Evolutionary conservation across 257 asterid genomes (phyloP).

Genomic region (Mentha longifolia): DNA sequence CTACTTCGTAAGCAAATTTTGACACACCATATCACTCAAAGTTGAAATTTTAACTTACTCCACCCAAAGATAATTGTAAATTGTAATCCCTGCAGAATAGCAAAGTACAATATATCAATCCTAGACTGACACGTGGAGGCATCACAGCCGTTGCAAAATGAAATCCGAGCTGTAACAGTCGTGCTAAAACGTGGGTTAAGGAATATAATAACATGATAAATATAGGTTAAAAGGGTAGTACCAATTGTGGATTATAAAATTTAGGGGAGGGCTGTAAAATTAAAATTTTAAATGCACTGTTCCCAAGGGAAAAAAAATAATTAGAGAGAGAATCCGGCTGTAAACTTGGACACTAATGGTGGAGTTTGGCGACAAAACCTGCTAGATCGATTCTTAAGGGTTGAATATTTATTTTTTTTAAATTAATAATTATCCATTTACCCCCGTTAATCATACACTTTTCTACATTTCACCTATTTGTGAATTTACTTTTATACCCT

Average conservation of each 20-base stretch:
- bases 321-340: conserved; percentile 62
- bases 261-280: conserved; percentile 15
- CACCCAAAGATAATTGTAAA: neutral
- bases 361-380: conserved; percentile 67
- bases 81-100: neutral
- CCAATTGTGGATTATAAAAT: conserved; percentile 31
- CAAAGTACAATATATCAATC: neutral
- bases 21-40: conserved; percentile 4
- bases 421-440: neutral
- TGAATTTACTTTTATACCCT: conserved; percentile 21
- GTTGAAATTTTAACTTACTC: conserved; percentile 21
- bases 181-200: conserved; percentile 92
- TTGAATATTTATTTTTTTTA: conserved; percentile 30
- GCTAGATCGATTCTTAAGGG: conserved; percentile 71
- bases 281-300: conserved; percentile 19
- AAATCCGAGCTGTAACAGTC: conserved; percentile 82
- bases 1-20: conserved; percentile 17
- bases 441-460: neutral
- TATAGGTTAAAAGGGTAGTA: conserved; percentile 35
- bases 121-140: conserved; percentile 45
- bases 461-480: neutral
- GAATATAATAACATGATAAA: conserved; percentile 82
- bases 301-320: conserved; percentile 54
- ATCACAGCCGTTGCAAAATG: conserved; percentile 43
- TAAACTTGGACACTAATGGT: conserved; percentile 72